Evolutionary conservation across 352 stramenopile genomes (phyloP).

Genomic region (Pythium rishiriense): DNA sequence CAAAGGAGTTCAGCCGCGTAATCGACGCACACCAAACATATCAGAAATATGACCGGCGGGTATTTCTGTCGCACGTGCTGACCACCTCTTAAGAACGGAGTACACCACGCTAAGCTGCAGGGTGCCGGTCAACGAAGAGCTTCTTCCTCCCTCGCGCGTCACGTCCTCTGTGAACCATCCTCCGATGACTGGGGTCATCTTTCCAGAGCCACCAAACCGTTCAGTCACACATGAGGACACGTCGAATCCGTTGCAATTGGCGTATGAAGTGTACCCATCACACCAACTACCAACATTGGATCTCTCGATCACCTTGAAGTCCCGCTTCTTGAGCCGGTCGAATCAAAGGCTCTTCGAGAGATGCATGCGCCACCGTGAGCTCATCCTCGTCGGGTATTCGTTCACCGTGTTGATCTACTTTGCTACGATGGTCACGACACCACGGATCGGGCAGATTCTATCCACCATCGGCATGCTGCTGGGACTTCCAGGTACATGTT

Average conservation of each 20-base stretch:
- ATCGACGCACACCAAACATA: too few species aligned
- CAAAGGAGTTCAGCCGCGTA: too few species aligned
- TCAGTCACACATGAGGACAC: background rate
- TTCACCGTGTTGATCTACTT: conserved; percentile 14
- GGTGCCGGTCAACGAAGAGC: background rate
- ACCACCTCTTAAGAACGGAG: too few species aligned
- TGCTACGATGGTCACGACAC: background rate
- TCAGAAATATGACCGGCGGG: background rate
- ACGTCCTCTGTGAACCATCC: background rate
- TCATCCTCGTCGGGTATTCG: conserved; percentile 6
- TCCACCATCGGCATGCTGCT: background rate
- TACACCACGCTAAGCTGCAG: too few species aligned
- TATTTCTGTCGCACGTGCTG: background rate
- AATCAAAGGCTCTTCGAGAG: background rate
- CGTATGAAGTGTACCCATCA: conserved; percentile 10
- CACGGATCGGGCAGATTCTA: background rate
- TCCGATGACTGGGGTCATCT: background rate
- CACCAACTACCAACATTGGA: conserved; percentile 12
- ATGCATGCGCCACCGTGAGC: background rate
- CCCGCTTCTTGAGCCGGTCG: background rate
- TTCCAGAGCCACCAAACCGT: background rate
- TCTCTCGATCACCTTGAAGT: conserved; percentile 21
- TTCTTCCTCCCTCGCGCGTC: background rate
- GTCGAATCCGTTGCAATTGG: background rate
- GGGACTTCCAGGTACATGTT: conserved; percentile 1